Conservation (phyloP, 208 protist genomes). For the Leishmania mexicana region DNA sequence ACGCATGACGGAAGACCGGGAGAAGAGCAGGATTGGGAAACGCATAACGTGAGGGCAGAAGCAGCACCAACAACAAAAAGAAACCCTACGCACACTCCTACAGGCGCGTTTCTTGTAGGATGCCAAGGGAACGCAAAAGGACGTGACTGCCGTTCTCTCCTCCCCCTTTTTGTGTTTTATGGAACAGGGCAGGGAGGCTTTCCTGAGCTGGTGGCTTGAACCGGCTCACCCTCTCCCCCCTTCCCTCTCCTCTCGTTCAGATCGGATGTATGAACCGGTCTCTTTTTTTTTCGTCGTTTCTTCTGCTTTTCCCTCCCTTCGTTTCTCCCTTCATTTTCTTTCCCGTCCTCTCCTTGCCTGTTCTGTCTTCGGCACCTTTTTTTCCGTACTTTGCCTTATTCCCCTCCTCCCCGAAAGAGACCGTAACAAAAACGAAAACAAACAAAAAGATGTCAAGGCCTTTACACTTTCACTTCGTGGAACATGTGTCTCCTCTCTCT, state of each 20-base stretch:
- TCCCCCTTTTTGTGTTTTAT: slow-evolving; percentile 13
- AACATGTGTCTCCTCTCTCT: neutral
- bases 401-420: no score
- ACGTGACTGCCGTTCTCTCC: neutral
- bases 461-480: neutral
- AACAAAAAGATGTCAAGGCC: neutral
- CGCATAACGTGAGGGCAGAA: neutral
- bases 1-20: neutral
- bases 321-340: neutral
- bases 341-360: neutral
- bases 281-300: slow-evolving; percentile 1
- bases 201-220: slow-evolving; percentile 1
- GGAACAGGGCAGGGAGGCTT: neutral
- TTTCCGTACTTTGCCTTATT: no score
- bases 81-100: neutral
- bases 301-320: slow-evolving; percentile 9
- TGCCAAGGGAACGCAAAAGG: slow-evolving; percentile 7
- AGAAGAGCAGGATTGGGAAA: neutral
- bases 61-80: neutral
- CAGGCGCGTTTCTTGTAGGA: neutral
- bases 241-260: slow-evolving; percentile 13
- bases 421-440: neutral
- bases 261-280: slow-evolving; percentile 5
- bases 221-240: neutral
- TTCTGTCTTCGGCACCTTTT: no score